Evolutionary conservation across 768 basidiomycete species (phyloP).

Genomic region (Xerocomellus intermedius): DNA sequence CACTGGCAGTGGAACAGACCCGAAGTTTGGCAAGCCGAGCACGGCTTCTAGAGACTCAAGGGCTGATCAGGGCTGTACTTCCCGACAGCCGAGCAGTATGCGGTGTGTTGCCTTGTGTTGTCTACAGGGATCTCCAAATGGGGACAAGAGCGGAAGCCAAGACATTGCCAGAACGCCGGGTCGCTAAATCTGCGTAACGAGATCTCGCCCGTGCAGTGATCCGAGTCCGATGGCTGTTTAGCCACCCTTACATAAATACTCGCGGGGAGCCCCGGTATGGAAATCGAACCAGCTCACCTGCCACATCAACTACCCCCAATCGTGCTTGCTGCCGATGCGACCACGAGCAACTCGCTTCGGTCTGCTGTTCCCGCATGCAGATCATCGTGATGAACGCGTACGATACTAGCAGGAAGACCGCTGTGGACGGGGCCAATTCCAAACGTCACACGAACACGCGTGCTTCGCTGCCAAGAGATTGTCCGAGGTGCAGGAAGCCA

Average conservation of each 20-base stretch:
- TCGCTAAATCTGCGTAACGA: constrained; percentile 1
- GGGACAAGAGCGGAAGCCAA: constrained; percentile 1
- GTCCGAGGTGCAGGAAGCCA: not conserved
- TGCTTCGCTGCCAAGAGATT: not conserved
- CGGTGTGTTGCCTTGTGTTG: too few relatives aligned
- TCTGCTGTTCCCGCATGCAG: not conserved
- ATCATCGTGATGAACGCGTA: not conserved
- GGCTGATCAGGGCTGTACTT: not conserved
- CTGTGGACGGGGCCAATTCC: not conserved
- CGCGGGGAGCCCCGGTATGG: not conserved
- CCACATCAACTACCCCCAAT: not conserved
- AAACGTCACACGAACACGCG: not conserved
- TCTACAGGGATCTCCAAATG: not conserved
- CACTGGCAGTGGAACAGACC: not conserved
- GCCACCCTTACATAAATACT: not conserved
- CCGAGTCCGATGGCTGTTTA: not conserved
- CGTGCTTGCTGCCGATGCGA: not conserved
- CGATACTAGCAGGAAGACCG: too few relatives aligned
- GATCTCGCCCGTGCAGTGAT: not conserved
- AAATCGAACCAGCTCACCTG: constrained; percentile 18
- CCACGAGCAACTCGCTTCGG: not conserved
- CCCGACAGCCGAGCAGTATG: not conserved
- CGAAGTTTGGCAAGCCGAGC: not conserved
- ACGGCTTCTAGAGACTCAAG: not conserved
- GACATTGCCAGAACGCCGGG: not conserved